Evolutionary conservation across 2,329 filamentous ascomycete genomes (phyloP).

Genomic region (Hymenoscyphus scutula): DNA sequence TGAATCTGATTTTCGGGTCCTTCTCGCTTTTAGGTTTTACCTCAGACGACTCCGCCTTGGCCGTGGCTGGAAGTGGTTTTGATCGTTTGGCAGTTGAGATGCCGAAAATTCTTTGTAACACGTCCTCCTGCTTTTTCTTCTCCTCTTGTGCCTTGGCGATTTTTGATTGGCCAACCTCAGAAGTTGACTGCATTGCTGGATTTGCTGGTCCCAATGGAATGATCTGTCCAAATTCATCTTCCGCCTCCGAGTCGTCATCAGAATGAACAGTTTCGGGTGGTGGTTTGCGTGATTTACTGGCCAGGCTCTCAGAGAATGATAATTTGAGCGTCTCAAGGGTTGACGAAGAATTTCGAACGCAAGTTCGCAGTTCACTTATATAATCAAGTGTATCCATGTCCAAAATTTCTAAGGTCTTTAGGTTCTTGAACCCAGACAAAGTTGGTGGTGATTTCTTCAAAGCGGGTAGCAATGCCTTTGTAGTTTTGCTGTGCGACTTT

Average conservation of each 20-base stretch:
- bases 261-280: constrained; percentile 38
- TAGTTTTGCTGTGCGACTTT: constrained; percentile 15
- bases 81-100: constrained; percentile 41
- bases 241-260: constrained; percentile 51
- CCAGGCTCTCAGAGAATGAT: constrained; percentile 56
- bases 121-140: constrained; percentile 52
- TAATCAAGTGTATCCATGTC: constrained; percentile 60
- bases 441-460: constrained; percentile 43
- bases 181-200: constrained; percentile 26
- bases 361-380: constrained; percentile 53
- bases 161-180: constrained; percentile 45
- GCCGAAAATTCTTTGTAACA: constrained; percentile 53
- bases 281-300: constrained; percentile 46
- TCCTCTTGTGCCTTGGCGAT: constrained; percentile 51
- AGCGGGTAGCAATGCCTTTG: constrained; percentile 10
- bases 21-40: constrained; percentile 10
- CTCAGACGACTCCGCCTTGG: constrained; percentile 8
- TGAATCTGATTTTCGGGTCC: constrained; percentile 38
- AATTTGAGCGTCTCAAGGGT: constrained; percentile 55
- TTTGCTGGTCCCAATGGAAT: constrained; percentile 34
- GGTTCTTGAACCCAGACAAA: constrained; percentile 54
- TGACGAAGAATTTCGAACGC: constrained; percentile 53
- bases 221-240: constrained; percentile 53
- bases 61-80: constrained; percentile 17
- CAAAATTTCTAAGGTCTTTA: constrained; percentile 53